Evolutionary conservation across 2,329 filamentous ascomycete species (phyloP).

Genomic region (Monosporascus sp.): DNA sequence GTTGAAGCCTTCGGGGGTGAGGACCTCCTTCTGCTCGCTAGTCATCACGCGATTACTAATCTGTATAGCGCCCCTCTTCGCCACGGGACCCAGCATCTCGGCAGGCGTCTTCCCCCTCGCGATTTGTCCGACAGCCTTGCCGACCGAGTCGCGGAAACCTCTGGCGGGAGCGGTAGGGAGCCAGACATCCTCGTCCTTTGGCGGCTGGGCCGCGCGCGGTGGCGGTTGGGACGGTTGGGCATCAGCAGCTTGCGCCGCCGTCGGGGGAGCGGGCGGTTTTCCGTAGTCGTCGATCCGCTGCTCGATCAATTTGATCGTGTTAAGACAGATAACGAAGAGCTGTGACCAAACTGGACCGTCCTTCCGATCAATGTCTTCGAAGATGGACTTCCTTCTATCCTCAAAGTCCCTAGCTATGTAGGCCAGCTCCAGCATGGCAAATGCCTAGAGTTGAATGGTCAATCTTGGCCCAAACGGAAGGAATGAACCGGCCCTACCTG

Average conservation of each 20-base stretch:
- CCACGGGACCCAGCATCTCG: constrained; percentile 45
- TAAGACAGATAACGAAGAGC: constrained; percentile 64
- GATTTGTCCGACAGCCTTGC: constrained; percentile 40
- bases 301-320: constrained; percentile 63
- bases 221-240: constrained; percentile 19
- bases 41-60: constrained; percentile 45
- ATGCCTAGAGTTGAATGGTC: constrained; percentile 45
- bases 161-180: constrained; percentile 32
- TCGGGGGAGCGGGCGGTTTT: constrained; percentile 36
- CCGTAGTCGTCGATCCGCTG: constrained; percentile 60
- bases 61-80: constrained; percentile 44
- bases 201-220: constrained; percentile 34
- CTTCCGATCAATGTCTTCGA: constrained; percentile 78
- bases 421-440: constrained; percentile 87
- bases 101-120: constrained; percentile 41
- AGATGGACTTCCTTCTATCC: constrained; percentile 75
- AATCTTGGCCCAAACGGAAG: constrained; percentile 5
- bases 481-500: constrained; percentile 45
- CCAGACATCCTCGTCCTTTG: constrained; percentile 42
- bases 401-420: constrained; percentile 72
- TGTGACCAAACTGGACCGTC: constrained; percentile 80
- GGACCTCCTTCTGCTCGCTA: constrained; percentile 50
- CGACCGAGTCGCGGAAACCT: constrained; percentile 38
- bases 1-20: constrained; percentile 44
- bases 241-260: constrained; percentile 19